A percentile compares a stretch with the other conserved stretches of the same genome.
Conservation (phyloP, 306 rosid genomes). For the Crotalaria pallida region DNA sequence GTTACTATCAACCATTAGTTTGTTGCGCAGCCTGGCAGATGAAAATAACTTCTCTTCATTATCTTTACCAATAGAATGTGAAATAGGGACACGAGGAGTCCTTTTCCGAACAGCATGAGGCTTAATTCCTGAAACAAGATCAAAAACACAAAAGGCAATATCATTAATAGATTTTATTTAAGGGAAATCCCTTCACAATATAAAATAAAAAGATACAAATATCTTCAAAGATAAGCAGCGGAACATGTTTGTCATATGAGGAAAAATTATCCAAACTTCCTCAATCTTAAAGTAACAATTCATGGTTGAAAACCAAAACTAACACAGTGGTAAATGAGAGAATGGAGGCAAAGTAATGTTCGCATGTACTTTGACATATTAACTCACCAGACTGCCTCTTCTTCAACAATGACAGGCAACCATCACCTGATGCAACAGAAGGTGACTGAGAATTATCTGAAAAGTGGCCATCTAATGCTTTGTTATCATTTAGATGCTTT, state of each 20-base stretch:
- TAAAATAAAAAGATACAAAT: background rate
- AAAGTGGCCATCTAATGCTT: conserved; percentile 49
- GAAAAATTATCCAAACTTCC: background rate
- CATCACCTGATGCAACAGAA: conserved; percentile 59
- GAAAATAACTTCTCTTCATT: conserved; percentile 47
- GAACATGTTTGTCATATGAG: background rate
- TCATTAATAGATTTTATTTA: background rate
- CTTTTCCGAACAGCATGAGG: conserved; percentile 92
- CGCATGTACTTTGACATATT: conserved; percentile 1
- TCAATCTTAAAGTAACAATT: conserved; percentile 19
- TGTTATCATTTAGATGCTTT: conserved; percentile 41
- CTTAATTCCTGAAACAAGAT: conserved; percentile 54
- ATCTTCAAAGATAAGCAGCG: background rate
- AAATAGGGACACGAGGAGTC: conserved; percentile 88
- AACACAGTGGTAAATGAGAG: conserved; percentile 6
- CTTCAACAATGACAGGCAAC: conserved; percentile 78
- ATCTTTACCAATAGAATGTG: conserved; percentile 59
- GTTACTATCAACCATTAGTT: conserved; percentile 41
- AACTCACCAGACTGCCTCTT: conserved; percentile 74
- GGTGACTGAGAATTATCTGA: conserved; percentile 59
- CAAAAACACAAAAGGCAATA: conserved; percentile 15
- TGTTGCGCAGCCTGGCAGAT: conserved; percentile 51
- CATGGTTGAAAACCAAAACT: conserved; percentile 9
- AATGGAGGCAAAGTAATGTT: conserved; percentile 12
- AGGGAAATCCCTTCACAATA: background rate